Conservation (phyloP, 306 rosid species). For the Trichosanthes truncata region DNA sequence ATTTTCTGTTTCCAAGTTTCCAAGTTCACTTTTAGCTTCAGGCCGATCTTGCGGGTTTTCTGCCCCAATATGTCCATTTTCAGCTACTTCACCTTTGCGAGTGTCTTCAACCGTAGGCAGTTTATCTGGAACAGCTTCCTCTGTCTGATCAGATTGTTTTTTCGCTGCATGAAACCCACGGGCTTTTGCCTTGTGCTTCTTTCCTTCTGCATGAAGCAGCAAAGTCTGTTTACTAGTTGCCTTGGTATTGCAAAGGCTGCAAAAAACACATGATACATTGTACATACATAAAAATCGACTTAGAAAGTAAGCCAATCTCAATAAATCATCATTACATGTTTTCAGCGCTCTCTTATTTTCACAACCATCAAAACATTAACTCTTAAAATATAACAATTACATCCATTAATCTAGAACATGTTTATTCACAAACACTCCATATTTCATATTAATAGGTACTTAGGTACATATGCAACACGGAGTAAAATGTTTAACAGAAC, state of each 20-base stretch:
- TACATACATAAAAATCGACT: neutral
- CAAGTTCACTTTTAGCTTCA: conserved; percentile 3
- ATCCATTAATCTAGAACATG: neutral
- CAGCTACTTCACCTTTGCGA: conserved; percentile 17
- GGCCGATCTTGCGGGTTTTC: conserved; percentile 27
- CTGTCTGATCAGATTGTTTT: conserved; percentile 30
- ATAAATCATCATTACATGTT: neutral
- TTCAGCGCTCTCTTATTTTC: neutral
- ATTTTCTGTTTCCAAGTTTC: conserved; percentile 24
- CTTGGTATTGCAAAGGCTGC: conserved; percentile 78
- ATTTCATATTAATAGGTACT: neutral
- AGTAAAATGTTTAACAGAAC: neutral
- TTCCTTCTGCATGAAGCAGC: conserved; percentile 94
- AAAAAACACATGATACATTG: conserved; percentile 6
- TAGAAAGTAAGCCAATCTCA: neutral
- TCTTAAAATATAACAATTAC: neutral
- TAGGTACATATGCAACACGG: neutral
- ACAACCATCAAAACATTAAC: neutral
- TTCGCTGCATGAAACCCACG: conserved; percentile 57
- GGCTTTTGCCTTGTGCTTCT: conserved; percentile 89
- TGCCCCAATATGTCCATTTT: conserved; percentile 20
- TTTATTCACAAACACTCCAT: neutral
- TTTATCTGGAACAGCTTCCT: conserved; percentile 30
- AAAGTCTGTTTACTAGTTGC: conserved; percentile 83
- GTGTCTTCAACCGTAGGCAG: conserved; percentile 25